These are phyloP conservation scores for Smallanthus sonchifolius DNA, from an alignment of 129 eudicot genomes.

Conservation along the genomic window DNA sequence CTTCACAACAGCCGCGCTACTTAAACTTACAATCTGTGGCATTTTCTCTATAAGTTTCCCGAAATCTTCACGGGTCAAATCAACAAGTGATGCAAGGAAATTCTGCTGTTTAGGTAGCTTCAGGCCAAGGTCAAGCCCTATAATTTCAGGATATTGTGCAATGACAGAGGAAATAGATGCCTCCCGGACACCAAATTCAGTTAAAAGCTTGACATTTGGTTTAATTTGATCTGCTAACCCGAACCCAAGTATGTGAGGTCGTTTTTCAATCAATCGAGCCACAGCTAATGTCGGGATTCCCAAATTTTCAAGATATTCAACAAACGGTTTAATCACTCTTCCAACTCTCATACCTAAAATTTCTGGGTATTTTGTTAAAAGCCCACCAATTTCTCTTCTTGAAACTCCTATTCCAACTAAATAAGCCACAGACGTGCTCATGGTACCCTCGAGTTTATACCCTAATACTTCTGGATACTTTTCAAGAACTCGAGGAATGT, in stretches of 20 bases:
- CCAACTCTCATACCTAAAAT: conserved; percentile 95
- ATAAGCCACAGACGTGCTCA: conserved; percentile 99
- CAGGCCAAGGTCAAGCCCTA: conserved; percentile 58
- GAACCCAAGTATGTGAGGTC: conserved; percentile 94
- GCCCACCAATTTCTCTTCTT: conserved; percentile 85
- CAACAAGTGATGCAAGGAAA: conserved; percentile 50
- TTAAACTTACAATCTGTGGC: conserved; percentile 82
- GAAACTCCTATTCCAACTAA: conserved; percentile 92
- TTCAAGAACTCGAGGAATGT: conserved; percentile 80
- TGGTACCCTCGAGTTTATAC: conserved; percentile 95
- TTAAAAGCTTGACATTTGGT: conserved; percentile 59
- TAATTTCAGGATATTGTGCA: conserved; percentile 86
- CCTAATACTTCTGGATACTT: conserved; percentile 92
- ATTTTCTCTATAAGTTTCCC: conserved; percentile 78
- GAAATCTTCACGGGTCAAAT: conserved; percentile 50
- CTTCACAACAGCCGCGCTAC: conserved; percentile 48
- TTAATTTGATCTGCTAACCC: conserved; percentile 61
- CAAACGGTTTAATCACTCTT: conserved; percentile 82
- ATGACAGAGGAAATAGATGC: conserved; percentile 57
- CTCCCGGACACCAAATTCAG: conserved; percentile 57
- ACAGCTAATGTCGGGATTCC: conserved; percentile 72
- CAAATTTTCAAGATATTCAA: conserved; percentile 71
- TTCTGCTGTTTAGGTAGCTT: conserved; percentile 49
- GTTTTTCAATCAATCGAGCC: conserved; percentile 81
- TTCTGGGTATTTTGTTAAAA: conserved; percentile 76